Conservation (phyloP, 2,329 filamentous ascomycete species). For the Coniochaeta sp. region DNA sequence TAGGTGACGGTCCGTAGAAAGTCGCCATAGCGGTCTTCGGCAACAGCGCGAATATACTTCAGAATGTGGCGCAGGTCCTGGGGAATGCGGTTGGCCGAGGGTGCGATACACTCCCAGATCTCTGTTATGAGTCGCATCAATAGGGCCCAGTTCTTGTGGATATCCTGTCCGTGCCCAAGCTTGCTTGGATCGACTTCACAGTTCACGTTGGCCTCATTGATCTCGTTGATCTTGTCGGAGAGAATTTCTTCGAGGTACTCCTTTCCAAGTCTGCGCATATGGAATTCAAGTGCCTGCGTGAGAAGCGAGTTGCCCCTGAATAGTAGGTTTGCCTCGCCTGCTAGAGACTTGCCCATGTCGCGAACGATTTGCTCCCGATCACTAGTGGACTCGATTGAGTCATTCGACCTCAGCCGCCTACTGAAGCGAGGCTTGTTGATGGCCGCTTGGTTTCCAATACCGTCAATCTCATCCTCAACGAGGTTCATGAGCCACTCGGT, state of each 20-base stretch:
- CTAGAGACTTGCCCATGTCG: conserved; percentile 71
- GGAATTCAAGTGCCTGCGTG: conserved; percentile 87
- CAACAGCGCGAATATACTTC: conserved; percentile 84
- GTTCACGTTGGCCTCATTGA: conserved; percentile 83
- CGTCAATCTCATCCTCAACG: conserved; percentile 95
- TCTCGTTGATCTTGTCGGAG: conserved; percentile 77
- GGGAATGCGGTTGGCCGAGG: conserved; percentile 68
- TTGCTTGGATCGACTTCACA: conserved; percentile 93
- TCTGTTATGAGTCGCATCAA: conserved; percentile 71
- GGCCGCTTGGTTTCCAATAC: conserved; percentile 73
- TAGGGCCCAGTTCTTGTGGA: conserved; percentile 76
- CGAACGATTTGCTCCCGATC: conserved; percentile 67
- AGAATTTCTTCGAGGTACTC: conserved; percentile 87
- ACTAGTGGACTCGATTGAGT: conserved; percentile 53
- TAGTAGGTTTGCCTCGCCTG: conserved; percentile 85
- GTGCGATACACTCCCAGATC: conserved; percentile 76
- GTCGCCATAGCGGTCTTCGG: conserved; percentile 90
- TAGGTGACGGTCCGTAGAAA: conserved; percentile 85
- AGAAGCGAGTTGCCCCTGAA: conserved; percentile 93
- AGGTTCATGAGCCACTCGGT: conserved; percentile 87
- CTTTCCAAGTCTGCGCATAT: conserved; percentile 90
- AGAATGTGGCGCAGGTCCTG: conserved; percentile 78
- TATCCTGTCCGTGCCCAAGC: conserved; percentile 56
- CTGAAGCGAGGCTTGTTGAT: conserved; percentile 68
- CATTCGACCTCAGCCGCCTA: conserved; percentile 61